Evolutionary conservation across 169 alveolate genomes (phyloP).

Genomic region (Sarcocystis neurona): DNA sequence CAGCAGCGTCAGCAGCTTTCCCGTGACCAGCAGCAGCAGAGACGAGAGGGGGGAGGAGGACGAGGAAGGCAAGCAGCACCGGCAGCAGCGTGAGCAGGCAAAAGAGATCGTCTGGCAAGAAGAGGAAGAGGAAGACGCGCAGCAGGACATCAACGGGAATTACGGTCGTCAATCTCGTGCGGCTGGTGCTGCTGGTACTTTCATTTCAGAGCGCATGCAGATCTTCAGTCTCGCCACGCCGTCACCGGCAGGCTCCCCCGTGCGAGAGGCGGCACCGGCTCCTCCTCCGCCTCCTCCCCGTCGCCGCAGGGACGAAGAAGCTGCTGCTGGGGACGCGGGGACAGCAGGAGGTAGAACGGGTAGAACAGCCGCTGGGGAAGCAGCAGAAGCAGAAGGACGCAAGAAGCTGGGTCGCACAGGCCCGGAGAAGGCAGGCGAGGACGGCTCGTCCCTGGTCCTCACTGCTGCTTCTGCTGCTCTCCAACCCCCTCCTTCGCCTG

Average conservation of each 20-base stretch:
- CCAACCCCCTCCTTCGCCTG: background rate
- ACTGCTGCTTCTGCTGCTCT: slow-evolving; percentile 36
- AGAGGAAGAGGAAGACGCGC: background rate
- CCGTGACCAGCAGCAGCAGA: slow-evolving; percentile 16
- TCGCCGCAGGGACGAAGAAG: background rate
- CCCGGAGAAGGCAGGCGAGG: background rate
- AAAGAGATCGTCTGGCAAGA: background rate
- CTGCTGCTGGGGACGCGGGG: background rate
- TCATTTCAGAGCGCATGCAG: background rate
- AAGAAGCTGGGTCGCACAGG: background rate
- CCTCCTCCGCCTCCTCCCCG: background rate
- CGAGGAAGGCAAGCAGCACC: slow-evolving; percentile 4
- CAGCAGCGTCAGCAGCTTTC: slow-evolving; percentile 11
- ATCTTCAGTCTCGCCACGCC: background rate
- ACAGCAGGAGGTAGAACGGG: background rate
- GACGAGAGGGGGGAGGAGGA: background rate
- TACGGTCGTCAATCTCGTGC: background rate
- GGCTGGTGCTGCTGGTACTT: background rate
- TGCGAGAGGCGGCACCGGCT: background rate
- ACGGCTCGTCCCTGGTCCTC: background rate
- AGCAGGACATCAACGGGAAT: background rate
- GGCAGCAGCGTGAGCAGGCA: background rate
- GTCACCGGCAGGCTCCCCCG: background rate
- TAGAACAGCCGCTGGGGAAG: background rate
- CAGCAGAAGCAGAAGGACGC: background rate